Percentiles rank a stretch among this genome's conserved stretches.
These are phyloP conservation scores for Rhododendron simsii DNA, from an alignment of 148 eudicot species.

Conservation along the genomic window DNA sequence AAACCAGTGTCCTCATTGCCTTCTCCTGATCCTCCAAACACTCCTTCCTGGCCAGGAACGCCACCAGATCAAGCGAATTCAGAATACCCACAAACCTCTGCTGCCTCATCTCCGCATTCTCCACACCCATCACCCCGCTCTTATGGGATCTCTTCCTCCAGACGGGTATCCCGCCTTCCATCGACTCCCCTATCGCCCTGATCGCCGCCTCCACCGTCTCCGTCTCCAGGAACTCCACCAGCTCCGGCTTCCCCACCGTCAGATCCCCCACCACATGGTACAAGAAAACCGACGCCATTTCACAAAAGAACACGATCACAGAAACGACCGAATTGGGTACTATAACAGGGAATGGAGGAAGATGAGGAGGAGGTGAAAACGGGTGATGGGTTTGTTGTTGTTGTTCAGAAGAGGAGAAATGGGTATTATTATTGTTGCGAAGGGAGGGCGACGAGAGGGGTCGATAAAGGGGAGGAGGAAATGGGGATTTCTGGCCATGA, in stretches of 20 bases:
- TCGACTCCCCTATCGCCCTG: conserved; percentile 68
- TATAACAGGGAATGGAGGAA: conserved; percentile 80
- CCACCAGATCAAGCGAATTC: conserved; percentile 77
- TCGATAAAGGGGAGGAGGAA: neutral
- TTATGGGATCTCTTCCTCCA: conserved; percentile 59
- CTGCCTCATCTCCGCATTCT: conserved; percentile 64
- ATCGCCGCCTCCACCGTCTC: conserved; percentile 88
- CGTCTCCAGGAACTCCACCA: conserved; percentile 66
- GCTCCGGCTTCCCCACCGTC: conserved; percentile 90
- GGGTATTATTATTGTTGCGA: neutral
- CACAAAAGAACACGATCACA: neutral
- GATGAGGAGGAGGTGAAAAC: conserved; percentile 60
- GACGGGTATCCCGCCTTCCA: conserved; percentile 83
- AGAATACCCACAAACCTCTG: conserved; percentile 86
- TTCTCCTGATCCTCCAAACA: conserved; percentile 76
- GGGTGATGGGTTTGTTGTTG: conserved; percentile 35
- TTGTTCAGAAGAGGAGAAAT: neutral
- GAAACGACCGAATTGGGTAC: neutral
- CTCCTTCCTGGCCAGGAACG: conserved; percentile 71
- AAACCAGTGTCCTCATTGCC: conserved; percentile 84
- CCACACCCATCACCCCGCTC: conserved; percentile 17
- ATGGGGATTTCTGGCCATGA: conserved; percentile 31
- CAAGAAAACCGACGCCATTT: conserved; percentile 83
- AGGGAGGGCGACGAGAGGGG: conserved; percentile 9
- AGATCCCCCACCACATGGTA: conserved; percentile 97